phyloP scores from a whole-genome alignment of 1,139 yeast species.

The Hyphopichia fennica region DNA sequence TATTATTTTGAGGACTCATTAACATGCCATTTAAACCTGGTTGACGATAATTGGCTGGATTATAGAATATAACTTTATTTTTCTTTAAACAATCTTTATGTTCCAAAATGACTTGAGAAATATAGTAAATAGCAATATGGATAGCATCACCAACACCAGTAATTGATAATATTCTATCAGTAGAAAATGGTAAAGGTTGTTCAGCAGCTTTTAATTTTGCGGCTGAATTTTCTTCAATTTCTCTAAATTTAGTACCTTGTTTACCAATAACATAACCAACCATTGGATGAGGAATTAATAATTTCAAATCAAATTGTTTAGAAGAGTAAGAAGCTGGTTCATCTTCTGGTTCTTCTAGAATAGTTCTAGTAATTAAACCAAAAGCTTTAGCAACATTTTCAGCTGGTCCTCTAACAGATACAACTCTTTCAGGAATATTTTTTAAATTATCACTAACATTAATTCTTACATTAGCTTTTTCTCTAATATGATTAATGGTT shows the following conservation, averaged over 20 bases:
- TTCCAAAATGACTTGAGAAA: slow-evolving; percentile 65
- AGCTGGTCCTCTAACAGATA: slow-evolving; percentile 73
- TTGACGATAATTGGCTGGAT: slow-evolving; percentile 56
- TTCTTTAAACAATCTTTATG: slow-evolving; percentile 54
- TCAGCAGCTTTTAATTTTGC: slow-evolving; percentile 80
- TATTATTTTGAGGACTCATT: slow-evolving; percentile 16
- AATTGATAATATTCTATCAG: slow-evolving; percentile 73
- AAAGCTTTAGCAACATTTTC: slow-evolving; percentile 83
- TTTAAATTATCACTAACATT: slow-evolving; percentile 77
- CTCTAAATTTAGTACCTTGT: slow-evolving; percentile 71
- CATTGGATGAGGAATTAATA: slow-evolving; percentile 76
- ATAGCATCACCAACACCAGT: slow-evolving; percentile 86
- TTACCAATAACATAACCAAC: slow-evolving; percentile 86
- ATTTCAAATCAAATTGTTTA: slow-evolving; percentile 54
- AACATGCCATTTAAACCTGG: slow-evolving; percentile 16
- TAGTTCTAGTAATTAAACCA: slow-evolving; percentile 68
- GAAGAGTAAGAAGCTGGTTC: slow-evolving; percentile 59
- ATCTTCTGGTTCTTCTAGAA: slow-evolving; percentile 68
- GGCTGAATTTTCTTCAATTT: slow-evolving; percentile 81
- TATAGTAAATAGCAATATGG: slow-evolving; percentile 77
- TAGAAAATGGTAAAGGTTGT: slow-evolving; percentile 70
- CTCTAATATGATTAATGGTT: slow-evolving; percentile 64
- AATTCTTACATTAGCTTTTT: slow-evolving; percentile 63
- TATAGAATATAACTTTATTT: slow-evolving; percentile 58
- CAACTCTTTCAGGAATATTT: slow-evolving; percentile 75